phyloP scores from a whole-genome alignment of 179 eudicot genomes.

The Patellifolia procumbens region DNA sequence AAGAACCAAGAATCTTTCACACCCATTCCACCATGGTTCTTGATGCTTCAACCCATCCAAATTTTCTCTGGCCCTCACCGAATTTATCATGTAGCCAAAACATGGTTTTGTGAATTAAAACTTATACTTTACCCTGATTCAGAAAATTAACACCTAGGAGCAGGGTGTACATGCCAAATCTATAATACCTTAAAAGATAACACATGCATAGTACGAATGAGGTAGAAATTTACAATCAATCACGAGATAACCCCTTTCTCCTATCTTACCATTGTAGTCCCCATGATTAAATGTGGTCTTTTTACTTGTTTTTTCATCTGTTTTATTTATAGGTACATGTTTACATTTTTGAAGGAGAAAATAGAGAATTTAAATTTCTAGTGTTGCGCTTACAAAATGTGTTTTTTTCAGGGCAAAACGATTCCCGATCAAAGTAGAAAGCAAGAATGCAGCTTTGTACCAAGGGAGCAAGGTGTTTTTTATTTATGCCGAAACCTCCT shows the following conservation, averaged over 20 bases:
- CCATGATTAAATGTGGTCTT: background rate
- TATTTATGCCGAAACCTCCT: conserved; percentile 78
- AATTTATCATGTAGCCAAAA: background rate
- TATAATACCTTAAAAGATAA: background rate
- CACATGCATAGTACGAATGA: background rate
- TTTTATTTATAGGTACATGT: background rate
- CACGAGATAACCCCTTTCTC: background rate
- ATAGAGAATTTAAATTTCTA: background rate
- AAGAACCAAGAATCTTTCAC: too few relatives aligned
- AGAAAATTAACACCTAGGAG: background rate
- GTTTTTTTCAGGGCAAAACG: conserved; percentile 77
- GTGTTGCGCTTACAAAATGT: background rate
- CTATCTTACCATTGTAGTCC: background rate
- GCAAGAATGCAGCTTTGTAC: conserved; percentile 53
- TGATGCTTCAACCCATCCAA: too few relatives aligned
- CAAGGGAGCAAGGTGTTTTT: conserved; percentile 60
- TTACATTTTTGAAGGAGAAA: background rate
- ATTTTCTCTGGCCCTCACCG: background rate
- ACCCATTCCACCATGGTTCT: too few relatives aligned
- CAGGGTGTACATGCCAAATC: too few relatives aligned
- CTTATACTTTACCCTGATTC: background rate
- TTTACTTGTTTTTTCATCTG: background rate
- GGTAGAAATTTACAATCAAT: background rate
- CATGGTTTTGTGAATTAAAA: conserved; percentile 5
- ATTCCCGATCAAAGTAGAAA: conserved; percentile 86